A percentile compares a stretch with the other conserved stretches of the same genome.
These are phyloP conservation scores for Astrothelium subdiscretum DNA, from an alignment of 495 filamentous ascomycete genomes.

Conservation along the genomic window DNA sequence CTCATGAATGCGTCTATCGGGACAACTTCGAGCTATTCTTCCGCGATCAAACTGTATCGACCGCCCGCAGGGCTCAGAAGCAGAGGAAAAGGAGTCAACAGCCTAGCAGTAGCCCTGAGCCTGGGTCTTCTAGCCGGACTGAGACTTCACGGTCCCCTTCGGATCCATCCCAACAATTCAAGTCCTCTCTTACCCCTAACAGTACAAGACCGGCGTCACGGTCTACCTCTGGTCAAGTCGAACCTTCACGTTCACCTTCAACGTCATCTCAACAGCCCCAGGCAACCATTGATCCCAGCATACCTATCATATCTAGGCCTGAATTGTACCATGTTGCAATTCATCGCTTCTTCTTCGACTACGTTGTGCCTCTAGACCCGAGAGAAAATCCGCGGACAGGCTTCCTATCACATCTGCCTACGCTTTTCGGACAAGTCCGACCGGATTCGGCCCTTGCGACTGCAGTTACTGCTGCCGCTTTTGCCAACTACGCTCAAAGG, in stretches of 20 bases:
- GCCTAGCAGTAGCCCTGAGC: background rate
- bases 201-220: background rate
- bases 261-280: background rate
- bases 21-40: constrained; percentile 14
- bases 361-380: background rate
- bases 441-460: background rate
- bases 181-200: background rate
- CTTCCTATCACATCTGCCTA: background rate
- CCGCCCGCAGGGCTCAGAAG: constrained; percentile 15
- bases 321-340: background rate
- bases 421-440: background rate
- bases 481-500: background rate
- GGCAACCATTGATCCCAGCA: background rate
- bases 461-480: background rate
- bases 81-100: constrained; percentile 13
- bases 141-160: background rate
- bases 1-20: constrained; percentile 14
- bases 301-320: background rate
- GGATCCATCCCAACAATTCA: background rate
- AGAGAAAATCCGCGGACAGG: background rate
- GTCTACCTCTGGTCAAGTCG: background rate
- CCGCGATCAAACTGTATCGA: constrained; percentile 14
- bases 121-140: background rate
- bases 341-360: background rate
- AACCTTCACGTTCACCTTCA: background rate